Evolutionary conservation across 73 alveolate genomes (phyloP).

Genomic region (Paramecium sonneborni): DNA sequence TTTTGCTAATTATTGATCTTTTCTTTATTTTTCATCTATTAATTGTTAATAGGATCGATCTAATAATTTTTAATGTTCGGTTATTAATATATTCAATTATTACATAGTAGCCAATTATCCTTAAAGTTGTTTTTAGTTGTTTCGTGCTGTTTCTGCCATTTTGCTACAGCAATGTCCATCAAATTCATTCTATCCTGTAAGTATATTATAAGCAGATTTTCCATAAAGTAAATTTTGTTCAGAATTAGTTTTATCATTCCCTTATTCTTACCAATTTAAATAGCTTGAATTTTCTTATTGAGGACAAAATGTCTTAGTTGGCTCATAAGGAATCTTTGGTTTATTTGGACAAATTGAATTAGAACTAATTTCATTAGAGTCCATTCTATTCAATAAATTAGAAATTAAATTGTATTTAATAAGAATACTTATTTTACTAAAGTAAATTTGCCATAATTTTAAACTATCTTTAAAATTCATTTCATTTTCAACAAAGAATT

Average conservation of each 20-base stretch:
- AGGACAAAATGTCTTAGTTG: neutral
- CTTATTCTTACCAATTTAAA: conserved; percentile 13
- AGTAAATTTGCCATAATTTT: neutral
- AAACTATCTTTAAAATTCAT: too few relatives aligned
- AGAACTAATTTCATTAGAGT: neutral
- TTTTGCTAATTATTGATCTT: neutral
- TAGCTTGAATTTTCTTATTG: neutral
- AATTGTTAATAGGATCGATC: neutral
- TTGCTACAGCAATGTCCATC: conserved; percentile 9
- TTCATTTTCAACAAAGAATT: too few relatives aligned
- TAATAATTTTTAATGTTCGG: neutral
- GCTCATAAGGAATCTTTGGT: neutral
- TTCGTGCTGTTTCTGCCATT: neutral
- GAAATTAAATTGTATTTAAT: neutral
- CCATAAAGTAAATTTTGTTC: neutral
- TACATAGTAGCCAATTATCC: neutral
- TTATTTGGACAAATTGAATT: conserved; percentile 16
- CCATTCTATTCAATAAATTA: neutral
- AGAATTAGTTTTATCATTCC: neutral
- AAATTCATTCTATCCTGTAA: neutral
- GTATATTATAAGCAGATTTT: neutral
- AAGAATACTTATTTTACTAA: neutral
- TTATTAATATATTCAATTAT: neutral
- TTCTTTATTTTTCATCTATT: neutral
- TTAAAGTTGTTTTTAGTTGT: neutral